Base-by-base conservation (phyloP, 75 land plant genomes). In the Chamaecyparis obtusa region DNA sequence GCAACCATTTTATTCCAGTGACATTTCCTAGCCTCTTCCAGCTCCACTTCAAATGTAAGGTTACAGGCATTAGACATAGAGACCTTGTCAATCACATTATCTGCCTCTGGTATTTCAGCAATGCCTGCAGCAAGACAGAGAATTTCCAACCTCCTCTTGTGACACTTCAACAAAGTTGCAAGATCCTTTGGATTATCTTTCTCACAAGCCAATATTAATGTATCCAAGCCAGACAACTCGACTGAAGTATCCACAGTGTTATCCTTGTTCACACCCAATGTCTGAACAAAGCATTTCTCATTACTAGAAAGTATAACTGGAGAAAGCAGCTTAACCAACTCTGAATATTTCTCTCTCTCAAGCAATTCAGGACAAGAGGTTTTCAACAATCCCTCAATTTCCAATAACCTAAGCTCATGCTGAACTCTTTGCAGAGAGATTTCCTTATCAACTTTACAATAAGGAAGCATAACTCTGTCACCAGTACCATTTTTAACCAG, bases 181-280 rank as follows among this genome's bases (percentile, higher is more conserved):
- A 89, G 56, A 64, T 95, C 90, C 85, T 91, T 71, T 39, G 93
- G 92, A 27, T 89, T 86, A 74, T 67, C 84, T 87, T 94, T 93
- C 83, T 95, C 97, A 91, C 97, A 98, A 19, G 96, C 92, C 74
- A 85, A 86, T 17, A 95, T 92, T 80, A 98, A 88, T 85, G 92
- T 87, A 89, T 94, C 93, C 39, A 98, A 69, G 19, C 95, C 97
- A 56, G 89, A 90, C 79, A 96, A 90, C 86, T 97, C 99, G 51
- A 91, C 86, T 64, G 93, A 94, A 27, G 84, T 82, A 83, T 89
- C 86, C n/a, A 84, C 93, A 43, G 92, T 88, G 57, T 86, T 89
- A 75, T 91, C 92, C 85, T 90, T 87, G 46, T 44, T 80, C 27
- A 76, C 57, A 82, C 81, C 39, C 37, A 76, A 88, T 81, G 87